Evolutionary conservation across 1,284 basidiomycete species (phyloP).

Genomic region (Fomitopsis schrenkii): DNA sequence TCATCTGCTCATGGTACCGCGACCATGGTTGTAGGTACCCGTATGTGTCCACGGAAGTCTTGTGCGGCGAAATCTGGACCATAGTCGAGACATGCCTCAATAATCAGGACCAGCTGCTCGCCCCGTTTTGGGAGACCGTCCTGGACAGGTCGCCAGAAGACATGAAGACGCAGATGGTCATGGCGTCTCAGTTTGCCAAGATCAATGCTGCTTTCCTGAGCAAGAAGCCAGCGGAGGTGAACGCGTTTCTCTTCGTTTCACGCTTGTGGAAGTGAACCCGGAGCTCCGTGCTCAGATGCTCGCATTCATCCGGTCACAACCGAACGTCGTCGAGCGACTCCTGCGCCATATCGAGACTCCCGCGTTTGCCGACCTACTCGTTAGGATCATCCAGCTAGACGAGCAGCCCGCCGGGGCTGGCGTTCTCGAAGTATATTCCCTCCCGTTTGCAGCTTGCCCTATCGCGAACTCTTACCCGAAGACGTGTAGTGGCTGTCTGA

Average conservation of each 20-base stretch:
- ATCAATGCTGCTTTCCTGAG: slow-evolving; percentile 84
- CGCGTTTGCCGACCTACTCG: slow-evolving; percentile 88
- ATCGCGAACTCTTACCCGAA: slow-evolving; percentile 29
- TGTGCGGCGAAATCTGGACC: slow-evolving; percentile 94
- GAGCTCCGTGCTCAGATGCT: slow-evolving; percentile 69
- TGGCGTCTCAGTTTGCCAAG: slow-evolving; percentile 84
- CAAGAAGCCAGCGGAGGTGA: slow-evolving; percentile 88
- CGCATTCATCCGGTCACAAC: slow-evolving; percentile 83
- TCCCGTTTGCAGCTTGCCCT: slow-evolving; percentile 24
- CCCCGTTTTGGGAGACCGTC: slow-evolving; percentile 92
- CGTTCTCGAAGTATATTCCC: slow-evolving; percentile 76
- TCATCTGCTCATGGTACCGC: not conserved
- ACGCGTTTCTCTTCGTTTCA: slow-evolving; percentile 26
- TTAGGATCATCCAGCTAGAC: slow-evolving; percentile 91
- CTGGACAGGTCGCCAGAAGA: slow-evolving; percentile 76
- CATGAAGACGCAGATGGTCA: slow-evolving; percentile 70
- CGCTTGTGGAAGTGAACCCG: slow-evolving; percentile 24
- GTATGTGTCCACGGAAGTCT: slow-evolving; percentile 91
- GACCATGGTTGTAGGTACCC: slow-evolving; percentile 66
- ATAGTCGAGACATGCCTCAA: slow-evolving; percentile 88
- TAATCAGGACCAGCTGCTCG: slow-evolving; percentile 65
- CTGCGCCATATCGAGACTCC: slow-evolving; percentile 87
- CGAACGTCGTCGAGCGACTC: slow-evolving; percentile 80
- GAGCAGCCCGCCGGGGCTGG: slow-evolving; percentile 80
- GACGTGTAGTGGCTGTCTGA: slow-evolving; percentile 79